Conservation (phyloP, 2,329 filamentous ascomycete genomes). For the Penicillium sp. region DNA sequence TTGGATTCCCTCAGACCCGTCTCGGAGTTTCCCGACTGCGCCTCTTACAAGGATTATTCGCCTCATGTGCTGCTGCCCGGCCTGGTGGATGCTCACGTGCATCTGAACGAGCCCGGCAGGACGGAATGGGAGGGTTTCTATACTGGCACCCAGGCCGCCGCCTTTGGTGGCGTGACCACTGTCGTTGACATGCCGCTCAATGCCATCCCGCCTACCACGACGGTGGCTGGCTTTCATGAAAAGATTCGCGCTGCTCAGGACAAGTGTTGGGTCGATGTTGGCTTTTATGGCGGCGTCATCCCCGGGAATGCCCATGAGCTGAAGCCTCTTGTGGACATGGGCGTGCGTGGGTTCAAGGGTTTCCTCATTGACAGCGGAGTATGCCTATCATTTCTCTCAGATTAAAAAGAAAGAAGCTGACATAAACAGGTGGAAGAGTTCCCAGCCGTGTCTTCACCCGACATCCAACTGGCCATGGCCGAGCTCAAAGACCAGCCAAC, state of each 20-base stretch:
- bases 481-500: slow-evolving; percentile 77
- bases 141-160: slow-evolving; percentile 88
- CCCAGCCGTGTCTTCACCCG: slow-evolving; percentile 75
- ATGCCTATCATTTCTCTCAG: slow-evolving; percentile 37
- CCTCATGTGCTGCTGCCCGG: slow-evolving; percentile 83
- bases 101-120: slow-evolving; percentile 92
- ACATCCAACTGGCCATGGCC: slow-evolving; percentile 75
- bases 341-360: slow-evolving; percentile 93
- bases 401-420: background rate
- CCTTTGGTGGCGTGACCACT: slow-evolving; percentile 92
- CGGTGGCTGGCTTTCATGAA: slow-evolving; percentile 72
- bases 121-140: slow-evolving; percentile 99
- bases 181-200: slow-evolving; percentile 98
- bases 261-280: slow-evolving; percentile 98
- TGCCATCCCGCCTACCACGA: slow-evolving; percentile 93
- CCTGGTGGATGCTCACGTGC: slow-evolving; percentile 93
- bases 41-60: slow-evolving; percentile 77
- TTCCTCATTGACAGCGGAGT: slow-evolving; percentile 96
- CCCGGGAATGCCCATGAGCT: slow-evolving; percentile 82
- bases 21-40: slow-evolving; percentile 68
- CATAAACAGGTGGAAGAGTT: slow-evolving; percentile 79
- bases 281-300: slow-evolving; percentile 92
- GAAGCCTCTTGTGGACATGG: slow-evolving; percentile 73
- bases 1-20: slow-evolving; percentile 68
- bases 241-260: slow-evolving; percentile 80